These are phyloP conservation scores for Drechslerella stenobrocha DNA, from an alignment of 2,329 filamentous ascomycete species.

Conservation along the genomic window DNA sequence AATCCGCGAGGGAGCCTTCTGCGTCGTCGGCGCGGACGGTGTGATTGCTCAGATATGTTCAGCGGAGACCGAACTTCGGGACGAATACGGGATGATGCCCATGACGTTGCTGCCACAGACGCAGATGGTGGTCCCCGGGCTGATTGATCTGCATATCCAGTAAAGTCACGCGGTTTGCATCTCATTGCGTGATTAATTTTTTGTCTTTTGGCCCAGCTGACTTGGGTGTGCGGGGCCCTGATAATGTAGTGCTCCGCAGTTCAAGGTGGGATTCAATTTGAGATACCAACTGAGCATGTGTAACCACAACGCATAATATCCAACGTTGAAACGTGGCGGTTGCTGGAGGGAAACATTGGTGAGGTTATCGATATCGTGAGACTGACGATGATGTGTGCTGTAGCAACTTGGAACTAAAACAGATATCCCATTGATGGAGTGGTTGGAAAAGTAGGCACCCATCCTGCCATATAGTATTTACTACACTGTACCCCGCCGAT, in stretches of 20 bases:
- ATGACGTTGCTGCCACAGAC: slow-evolving; percentile 22
- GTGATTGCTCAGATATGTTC: slow-evolving; percentile 26
- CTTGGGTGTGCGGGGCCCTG: background rate
- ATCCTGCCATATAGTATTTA: too few relatives aligned
- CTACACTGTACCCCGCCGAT: too few relatives aligned
- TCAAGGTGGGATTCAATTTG: slow-evolving; percentile 37
- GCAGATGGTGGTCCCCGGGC: slow-evolving; percentile 48
- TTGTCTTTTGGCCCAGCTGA: background rate
- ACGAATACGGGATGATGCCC: slow-evolving; percentile 23
- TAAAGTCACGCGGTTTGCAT: too few relatives aligned
- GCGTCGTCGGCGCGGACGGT: slow-evolving; percentile 31
- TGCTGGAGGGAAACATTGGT: background rate
- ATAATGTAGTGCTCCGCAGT: slow-evolving; percentile 50
- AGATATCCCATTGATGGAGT: slow-evolving; percentile 52
- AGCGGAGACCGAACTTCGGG: slow-evolving; percentile 4
- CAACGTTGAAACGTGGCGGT: slow-evolving; percentile 14
- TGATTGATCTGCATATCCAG: slow-evolving; percentile 52
- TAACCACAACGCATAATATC: slow-evolving; percentile 26
- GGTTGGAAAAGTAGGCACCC: slow-evolving; percentile 49
- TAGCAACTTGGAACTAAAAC: slow-evolving; percentile 52
- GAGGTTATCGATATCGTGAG: background rate
- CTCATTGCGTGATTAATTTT: background rate
- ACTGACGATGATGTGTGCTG: background rate
- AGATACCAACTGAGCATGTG: background rate
- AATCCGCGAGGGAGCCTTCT: slow-evolving; percentile 42